Base-by-base conservation (phyloP, 495 filamentous ascomycete species). In the Aspergillus olivimuriae region DNA sequence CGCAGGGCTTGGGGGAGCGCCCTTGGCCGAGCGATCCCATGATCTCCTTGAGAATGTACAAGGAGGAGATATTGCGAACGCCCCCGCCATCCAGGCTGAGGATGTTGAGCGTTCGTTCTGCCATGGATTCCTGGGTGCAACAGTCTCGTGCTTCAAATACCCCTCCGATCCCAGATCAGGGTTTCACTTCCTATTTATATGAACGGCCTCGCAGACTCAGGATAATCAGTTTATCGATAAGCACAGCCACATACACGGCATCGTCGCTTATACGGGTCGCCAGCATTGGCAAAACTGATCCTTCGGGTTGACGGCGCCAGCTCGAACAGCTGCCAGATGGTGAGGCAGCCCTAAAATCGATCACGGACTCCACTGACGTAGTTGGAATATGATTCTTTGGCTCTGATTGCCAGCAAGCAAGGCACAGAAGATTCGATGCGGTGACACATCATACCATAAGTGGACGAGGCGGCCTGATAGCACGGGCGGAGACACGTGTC, bases 1-100 rank as follows among this genome's bases (percentile, higher is more conserved):
- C 69, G 50, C 67, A 75, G 7, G 74, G 75, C 35, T 75, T 63
- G 17, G 69, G 69, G 19, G 68, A 56, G 15, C 65, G 62, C 11
- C 68, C 52, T 18, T 50, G 51, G 15, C 69, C 59, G 24, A 76
- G 57, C 0, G 47, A 53, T 28, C 63, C 59, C 60, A 80, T 73
- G 17, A 82, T 56, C 11, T 60, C 43, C 23, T 70, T 63, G 26
- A 80, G 60, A 44, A 80, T 75, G 44, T 68, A 50, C 2, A 79
- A 63, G 1, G 66, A 57, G 3, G 75, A 77, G 17, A 80, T 52
- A 2, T 72, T 74, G 11, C 76, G 69, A 1, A 79, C 67, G 19
- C 76, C 76, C 24, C 76, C 76, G 41, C 76, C 75, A 51, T 80
- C 76, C 12, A 78, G 63, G 33, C 59, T 57, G 46, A 72, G 63